phyloP scores from a whole-genome alignment of 345 rosid genomes.

The Salix dunnii region DNA sequence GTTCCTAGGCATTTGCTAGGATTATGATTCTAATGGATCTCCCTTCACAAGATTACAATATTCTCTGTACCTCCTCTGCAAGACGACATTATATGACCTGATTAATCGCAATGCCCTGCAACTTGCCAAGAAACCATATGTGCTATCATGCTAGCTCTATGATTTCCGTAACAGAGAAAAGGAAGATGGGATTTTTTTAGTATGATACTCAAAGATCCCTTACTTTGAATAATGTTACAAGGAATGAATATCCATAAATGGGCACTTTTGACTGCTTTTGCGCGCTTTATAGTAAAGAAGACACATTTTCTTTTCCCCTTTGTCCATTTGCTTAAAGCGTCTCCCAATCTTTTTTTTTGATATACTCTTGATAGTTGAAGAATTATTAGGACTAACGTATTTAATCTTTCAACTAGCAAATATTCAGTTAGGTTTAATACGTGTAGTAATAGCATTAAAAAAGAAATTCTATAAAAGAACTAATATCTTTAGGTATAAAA shows the following conservation, averaged over 20 bases:
- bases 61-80: not conserved
- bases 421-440: not conserved
- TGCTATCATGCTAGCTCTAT: not conserved
- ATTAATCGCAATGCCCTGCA: not conserved
- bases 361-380: not conserved
- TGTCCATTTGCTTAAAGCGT: not conserved
- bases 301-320: not conserved
- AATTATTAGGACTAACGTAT: not conserved
- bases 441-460: not conserved
- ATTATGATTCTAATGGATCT: not conserved
- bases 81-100: not conserved
- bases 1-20: not conserved
- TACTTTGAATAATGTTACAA: not conserved
- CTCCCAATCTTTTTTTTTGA: not conserved
- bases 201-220: not conserved
- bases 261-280: constrained; percentile 15
- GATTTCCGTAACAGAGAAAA: constrained; percentile 4
- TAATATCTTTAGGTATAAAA: not conserved
- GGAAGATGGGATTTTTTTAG: not conserved
- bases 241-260: not conserved
- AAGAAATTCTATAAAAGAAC: not conserved
- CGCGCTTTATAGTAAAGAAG: constrained; percentile 8
- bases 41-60: constrained; percentile 1
- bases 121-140: not conserved
- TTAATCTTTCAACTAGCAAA: not conserved